Evolutionary conservation across 164 flowering plant genomes (phyloP).

Genomic region (Malania oleifera): DNA sequence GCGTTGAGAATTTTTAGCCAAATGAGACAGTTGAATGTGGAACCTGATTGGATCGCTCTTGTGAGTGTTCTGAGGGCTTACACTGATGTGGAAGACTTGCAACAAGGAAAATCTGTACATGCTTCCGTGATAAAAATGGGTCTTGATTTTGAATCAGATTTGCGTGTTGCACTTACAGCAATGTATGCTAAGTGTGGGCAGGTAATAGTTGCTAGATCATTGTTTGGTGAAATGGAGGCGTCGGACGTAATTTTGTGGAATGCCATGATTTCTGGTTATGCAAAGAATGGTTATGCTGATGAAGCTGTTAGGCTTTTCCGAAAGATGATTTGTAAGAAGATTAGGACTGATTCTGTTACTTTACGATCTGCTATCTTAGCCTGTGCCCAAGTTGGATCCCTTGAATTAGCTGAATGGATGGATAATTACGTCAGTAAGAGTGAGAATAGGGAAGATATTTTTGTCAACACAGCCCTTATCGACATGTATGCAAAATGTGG

Average conservation of each 20-base stretch:
- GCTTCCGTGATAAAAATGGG: conserved; percentile 42
- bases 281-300: conserved; percentile 48
- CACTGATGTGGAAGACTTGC: conserved; percentile 41
- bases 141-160: conserved; percentile 44
- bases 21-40: conserved; percentile 37
- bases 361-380: conserved; percentile 39
- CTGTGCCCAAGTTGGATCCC: conserved; percentile 48
- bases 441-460: conserved; percentile 29
- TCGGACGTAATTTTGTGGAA: conserved; percentile 47
- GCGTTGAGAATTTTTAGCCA: conserved; percentile 39
- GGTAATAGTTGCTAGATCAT: conserved; percentile 32
- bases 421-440: conserved; percentile 25
- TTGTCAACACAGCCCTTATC: conserved; percentile 46
- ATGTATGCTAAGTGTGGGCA: conserved; percentile 59
- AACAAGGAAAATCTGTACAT: conserved; percentile 47
- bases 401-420: conserved; percentile 45
- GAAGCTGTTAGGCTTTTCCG: conserved; percentile 51
- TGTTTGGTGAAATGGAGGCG: conserved; percentile 38
- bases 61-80: conserved; percentile 52
- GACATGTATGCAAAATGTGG: conserved; percentile 73
- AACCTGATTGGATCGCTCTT: conserved; percentile 51
- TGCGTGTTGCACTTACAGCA: conserved; percentile 41
- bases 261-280: conserved; percentile 65
- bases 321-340: conserved; percentile 29
- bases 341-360: conserved; percentile 39